phyloP scores from a whole-genome alignment of 129 eudicot genomes.

The Saposhnikovia divaricata region DNA sequence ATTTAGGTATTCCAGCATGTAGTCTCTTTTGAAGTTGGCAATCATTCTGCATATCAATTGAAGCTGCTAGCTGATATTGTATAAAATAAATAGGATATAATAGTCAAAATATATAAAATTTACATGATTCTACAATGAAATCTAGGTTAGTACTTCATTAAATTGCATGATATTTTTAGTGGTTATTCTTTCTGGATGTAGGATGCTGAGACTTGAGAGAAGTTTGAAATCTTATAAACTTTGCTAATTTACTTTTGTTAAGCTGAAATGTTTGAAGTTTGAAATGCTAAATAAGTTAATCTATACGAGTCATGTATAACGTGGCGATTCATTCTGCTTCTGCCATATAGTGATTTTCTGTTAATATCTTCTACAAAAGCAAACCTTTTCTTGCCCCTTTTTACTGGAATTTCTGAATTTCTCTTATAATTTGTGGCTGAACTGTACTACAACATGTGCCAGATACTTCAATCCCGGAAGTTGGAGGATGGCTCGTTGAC shows the following conservation, averaged over 20 bases:
- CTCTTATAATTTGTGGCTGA: neutral
- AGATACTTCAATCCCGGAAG: conserved; percentile 73
- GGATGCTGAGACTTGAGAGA: neutral
- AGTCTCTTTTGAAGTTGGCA: neutral
- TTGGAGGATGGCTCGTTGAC: conserved; percentile 84
- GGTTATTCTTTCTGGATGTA: neutral
- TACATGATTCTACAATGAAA: neutral
- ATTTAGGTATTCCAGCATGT: neutral
- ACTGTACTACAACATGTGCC: neutral
- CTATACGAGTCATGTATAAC: neutral
- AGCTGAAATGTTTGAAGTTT: neutral
- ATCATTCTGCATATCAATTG: neutral
- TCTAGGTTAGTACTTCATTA: neutral
- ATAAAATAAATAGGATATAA: neutral
- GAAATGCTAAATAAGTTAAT: neutral
- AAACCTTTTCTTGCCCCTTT: neutral
- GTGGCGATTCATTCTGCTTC: neutral
- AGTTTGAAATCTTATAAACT: neutral
- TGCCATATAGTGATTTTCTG: neutral
- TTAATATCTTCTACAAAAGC: neutral
- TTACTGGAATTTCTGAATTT: neutral
- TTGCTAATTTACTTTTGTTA: neutral
- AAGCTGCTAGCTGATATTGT: neutral
- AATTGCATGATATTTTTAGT: neutral
- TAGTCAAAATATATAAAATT: neutral